Evolutionary conservation across 208 protist genomes (phyloP), one percentile per base, ranked within the genome.

Genomic region (Leishmania arabica): DNA sequence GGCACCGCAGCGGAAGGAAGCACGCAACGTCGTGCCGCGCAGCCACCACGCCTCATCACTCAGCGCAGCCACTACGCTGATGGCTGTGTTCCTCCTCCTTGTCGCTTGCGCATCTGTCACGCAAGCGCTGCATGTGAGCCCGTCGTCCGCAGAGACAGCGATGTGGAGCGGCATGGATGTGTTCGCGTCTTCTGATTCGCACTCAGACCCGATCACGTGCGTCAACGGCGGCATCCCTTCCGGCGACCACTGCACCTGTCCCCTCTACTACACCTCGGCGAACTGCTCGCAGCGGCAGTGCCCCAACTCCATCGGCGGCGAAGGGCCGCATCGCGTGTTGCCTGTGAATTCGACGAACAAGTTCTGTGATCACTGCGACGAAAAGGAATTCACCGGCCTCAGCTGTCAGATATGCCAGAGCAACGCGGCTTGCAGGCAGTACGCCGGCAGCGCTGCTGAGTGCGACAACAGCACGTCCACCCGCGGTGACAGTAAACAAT

Each of bases 351-450:
- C 64, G 6, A 40, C 17, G 17, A 89, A 47, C n/a, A 80, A 87
- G 77, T 75, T 88, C 58, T 95, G 92, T 73, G 90, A 93, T 34
- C 54, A 72, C 69, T 93, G 89, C 72, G 83, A 91, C 49, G 13
- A 5, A 6, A 54, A 69, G 3, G 72, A 85, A 40, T 97, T 89
- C 79, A 71, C 53, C 5, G 95, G 95, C 21, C 45, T 96, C 45
- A 89, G 80, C 77, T 97, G 95, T 74, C 90, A 96, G 62, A 54
- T 95, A 45, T 97, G 95, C 77, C 81, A 90, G 68, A 79, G 71
- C 31, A 75, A 94, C 74, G 75, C 17, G 47, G 88, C 90, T 37
- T 97, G 95, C 81, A 73, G 58, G 71, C 64, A 69, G 69, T 77
- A 85, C 64, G 81, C 75, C 56, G 91, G 86, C 34, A 37, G 40